Percentiles rank a stretch among this genome's conserved stretches.
Conservation (phyloP, 2,329 filamentous ascomycete genomes). For the Trichoderma harzianum region DNA sequence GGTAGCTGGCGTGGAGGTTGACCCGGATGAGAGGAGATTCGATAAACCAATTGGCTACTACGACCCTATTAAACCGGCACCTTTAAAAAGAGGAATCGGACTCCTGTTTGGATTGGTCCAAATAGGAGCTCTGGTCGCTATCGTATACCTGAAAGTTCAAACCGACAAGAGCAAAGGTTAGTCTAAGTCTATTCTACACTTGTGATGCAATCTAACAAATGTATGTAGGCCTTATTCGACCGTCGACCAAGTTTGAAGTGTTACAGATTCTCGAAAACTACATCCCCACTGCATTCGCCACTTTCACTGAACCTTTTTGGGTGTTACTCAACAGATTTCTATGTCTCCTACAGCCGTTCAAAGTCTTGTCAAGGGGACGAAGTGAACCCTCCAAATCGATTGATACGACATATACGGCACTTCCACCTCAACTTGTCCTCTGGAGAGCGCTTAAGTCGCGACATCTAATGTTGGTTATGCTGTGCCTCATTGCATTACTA, state of each 20-base stretch:
- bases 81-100: slow-evolving; percentile 22
- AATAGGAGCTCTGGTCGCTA: slow-evolving; percentile 15
- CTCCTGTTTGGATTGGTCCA: slow-evolving; percentile 20
- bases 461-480: slow-evolving; percentile 44
- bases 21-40: not conserved
- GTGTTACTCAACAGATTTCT: slow-evolving; percentile 51
- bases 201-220: not conserved
- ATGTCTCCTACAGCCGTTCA: slow-evolving; percentile 54
- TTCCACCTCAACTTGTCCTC: slow-evolving; percentile 52
- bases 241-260: slow-evolving; percentile 33
- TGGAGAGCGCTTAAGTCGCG: slow-evolving; percentile 42
- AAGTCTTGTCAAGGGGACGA: slow-evolving; percentile 42
- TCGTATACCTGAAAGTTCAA: slow-evolving; percentile 27
- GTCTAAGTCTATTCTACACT: not conserved
- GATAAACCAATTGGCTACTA: slow-evolving; percentile 23
- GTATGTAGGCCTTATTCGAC: slow-evolving; percentile 20
- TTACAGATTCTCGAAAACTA: slow-evolving; percentile 44
- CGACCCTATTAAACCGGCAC: slow-evolving; percentile 25
- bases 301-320: slow-evolving; percentile 56
- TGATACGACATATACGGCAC: slow-evolving; percentile 47
- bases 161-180: slow-evolving; percentile 24
- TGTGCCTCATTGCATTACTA: slow-evolving; percentile 48
- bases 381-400: slow-evolving; percentile 37
- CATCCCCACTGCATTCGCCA: slow-evolving; percentile 52
- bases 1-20: not conserved